Conservation (phyloP, 805 yeast genomes). For the Candida sonorensis region DNA sequence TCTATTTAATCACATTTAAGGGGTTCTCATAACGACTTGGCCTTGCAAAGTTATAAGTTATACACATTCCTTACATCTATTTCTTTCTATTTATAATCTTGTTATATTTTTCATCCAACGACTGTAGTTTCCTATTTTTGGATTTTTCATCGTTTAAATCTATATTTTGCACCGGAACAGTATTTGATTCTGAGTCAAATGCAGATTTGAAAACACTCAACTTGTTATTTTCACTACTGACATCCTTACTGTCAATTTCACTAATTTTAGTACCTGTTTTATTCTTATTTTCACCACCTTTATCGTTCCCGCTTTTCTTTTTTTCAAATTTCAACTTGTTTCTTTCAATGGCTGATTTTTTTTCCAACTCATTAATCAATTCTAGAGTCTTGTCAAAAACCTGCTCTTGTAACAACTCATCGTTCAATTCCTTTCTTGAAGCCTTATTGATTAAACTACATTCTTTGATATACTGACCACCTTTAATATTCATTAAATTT, state of each 20-base stretch:
- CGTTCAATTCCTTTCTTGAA: conserved; percentile 53
- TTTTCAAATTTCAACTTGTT: conserved; percentile 27
- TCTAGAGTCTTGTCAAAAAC: conserved; percentile 57
- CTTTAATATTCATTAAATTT: conserved; percentile 49
- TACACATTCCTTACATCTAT: not conserved
- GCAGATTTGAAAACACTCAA: conserved; percentile 19
- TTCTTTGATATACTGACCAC: conserved; percentile 70
- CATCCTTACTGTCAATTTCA: conserved; percentile 1
- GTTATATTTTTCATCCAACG: conserved; percentile 20
- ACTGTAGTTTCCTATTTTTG: conserved; percentile 12
- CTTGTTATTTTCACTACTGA: conserved; percentile 7
- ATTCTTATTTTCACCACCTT: not conserved
- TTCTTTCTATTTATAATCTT: conserved; percentile 3
- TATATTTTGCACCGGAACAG: too few species aligned
- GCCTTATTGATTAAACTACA: conserved; percentile 47
- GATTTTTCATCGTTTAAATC: conserved; percentile 5
- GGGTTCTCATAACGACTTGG: too few species aligned
- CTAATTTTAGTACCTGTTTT: not conserved
- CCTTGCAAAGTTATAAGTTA: too few species aligned
- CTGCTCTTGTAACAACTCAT: conserved; percentile 54
- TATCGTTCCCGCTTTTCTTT: not conserved
- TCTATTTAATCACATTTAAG: too few species aligned
- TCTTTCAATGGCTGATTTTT: conserved; percentile 61
- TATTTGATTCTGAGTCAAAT: too few species aligned
- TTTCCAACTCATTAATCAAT: conserved; percentile 56